Evolutionary conservation across 257 asterid genomes (phyloP), one percentile per base, ranked within the genome.

Genomic region (Thymus mandschuricus): DNA sequence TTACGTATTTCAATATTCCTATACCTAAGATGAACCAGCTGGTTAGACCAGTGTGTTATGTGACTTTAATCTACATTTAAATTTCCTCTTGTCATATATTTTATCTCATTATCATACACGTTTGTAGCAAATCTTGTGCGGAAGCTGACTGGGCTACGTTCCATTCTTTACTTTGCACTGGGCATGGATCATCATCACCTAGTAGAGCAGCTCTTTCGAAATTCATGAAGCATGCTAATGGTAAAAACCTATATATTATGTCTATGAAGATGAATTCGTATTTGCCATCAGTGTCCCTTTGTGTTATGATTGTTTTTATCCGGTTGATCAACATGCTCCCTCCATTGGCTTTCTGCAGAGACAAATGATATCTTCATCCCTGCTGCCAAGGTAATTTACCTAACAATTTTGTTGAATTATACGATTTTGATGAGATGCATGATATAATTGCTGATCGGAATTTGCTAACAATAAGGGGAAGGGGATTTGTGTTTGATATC

Each of bases 301-400:
- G 30, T 7, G 9, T 33, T 59, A 40, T n/a, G 28, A 46, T 27
- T 35, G 43, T 64, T 68, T 11, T 61, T 43, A 58, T 57, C 38
- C 41, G 28, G 56, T 66, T 69, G 60, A 28, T 65, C 68, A 66
- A 77, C 57, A 64, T 71, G 61, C n/a, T 73, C 61, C 48, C 55
- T 10, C 55, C 70, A 8, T 60, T 77, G 78, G 46, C 30, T 70
- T 62, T 64, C 72, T 66, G 60, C 95, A 94, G 99, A 92, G 60
- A 87, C 99, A 67, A 95, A 95, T 77, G 97, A 95, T 72, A 87
- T 95, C 76, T 95, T 95, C 89, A 87, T 95, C 76, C 89, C 85
- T 68, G 98, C 98, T 60, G 96, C 99, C 55, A 95, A 95, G 98
- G 98, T 89, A 75, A 75, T 57, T 30, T 69, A 31, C 43, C 58